Conservation (phyloP, 1,284 basidiomycete species). For the Cryptococcus floricola region DNA sequence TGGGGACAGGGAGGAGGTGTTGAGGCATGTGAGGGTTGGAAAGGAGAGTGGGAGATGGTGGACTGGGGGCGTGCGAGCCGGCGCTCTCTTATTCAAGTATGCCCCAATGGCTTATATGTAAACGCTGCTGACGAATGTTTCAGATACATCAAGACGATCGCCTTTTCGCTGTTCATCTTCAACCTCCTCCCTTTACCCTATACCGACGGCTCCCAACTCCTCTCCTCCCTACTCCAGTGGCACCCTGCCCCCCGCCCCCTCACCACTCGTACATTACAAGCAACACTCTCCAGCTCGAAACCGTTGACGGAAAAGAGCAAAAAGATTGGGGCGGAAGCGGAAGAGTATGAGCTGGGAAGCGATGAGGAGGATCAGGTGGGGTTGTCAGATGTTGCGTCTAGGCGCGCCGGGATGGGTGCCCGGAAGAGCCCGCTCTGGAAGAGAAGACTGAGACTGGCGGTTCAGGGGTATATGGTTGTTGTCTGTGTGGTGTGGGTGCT, state of each 20-base stretch:
- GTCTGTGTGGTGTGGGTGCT: constrained; percentile 8
- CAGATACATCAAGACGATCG: constrained; percentile 39
- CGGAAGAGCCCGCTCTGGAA: constrained; percentile 23
- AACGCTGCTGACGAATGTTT: background rate
- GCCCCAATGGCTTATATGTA: constrained; percentile 3
- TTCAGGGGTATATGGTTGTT: constrained; percentile 6
- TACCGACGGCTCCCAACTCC: constrained; percentile 41
- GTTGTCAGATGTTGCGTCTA: background rate
- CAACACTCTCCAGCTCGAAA: constrained; percentile 5
- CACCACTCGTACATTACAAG: constrained; percentile 5
- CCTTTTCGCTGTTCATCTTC: constrained; percentile 43
- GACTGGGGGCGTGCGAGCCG: constrained; percentile 25
- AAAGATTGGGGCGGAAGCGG: background rate
- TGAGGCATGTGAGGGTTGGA: constrained; percentile 26
- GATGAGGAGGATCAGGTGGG: constrained; percentile 20
- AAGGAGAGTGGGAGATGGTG: constrained; percentile 21
- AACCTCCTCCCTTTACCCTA: constrained; percentile 44
- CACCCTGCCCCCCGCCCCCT: constrained; percentile 13
- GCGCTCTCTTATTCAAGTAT: constrained; percentile 31
- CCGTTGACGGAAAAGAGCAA: constrained; percentile 11
- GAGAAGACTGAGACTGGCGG: constrained; percentile 5
- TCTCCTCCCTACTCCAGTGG: constrained; percentile 25
- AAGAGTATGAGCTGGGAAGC: constrained; percentile 29
- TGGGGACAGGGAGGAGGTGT: constrained; percentile 28
- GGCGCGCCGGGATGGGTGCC: constrained; percentile 2